A percentile compares a stretch with the other conserved stretches of the same genome.
phyloP scores from a whole-genome alignment of 257 asterid genomes.

The Nicotiana tabacum region DNA sequence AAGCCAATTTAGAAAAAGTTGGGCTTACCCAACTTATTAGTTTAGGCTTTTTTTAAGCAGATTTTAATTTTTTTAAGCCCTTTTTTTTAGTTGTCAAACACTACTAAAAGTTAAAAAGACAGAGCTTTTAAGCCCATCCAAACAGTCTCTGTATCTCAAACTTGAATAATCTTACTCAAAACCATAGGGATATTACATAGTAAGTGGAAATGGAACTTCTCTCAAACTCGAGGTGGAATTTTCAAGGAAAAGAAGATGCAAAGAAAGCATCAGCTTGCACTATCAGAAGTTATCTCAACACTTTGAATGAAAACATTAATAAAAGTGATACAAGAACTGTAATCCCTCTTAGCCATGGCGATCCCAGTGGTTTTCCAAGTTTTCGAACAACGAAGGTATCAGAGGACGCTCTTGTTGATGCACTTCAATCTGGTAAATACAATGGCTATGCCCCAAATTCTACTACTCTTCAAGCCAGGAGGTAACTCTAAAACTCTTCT shows the following conservation, averaged over 20 bases:
- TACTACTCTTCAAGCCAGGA: slow-evolving; percentile 37
- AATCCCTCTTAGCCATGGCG: slow-evolving; percentile 62
- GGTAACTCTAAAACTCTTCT: slow-evolving; percentile 21
- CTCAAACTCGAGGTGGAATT: slow-evolving; percentile 17
- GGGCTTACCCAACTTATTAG: no score
- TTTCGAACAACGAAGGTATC: slow-evolving; percentile 41
- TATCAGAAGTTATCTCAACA: slow-evolving; percentile 6
- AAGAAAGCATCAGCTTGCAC: slow-evolving; percentile 22
- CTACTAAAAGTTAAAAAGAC: no score
- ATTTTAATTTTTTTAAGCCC: no score
- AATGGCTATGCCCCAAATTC: slow-evolving; percentile 43
- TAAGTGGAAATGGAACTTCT: slow-evolving; percentile 8
- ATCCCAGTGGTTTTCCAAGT: slow-evolving; percentile 53
- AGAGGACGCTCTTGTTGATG: slow-evolving; percentile 39
- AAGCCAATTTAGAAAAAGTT: no score
- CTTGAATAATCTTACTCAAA: not conserved
- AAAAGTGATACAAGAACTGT: slow-evolving; percentile 30
- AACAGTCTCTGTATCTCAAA: no score
- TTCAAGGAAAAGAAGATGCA: slow-evolving; percentile 20
- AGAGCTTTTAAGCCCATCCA: no score
- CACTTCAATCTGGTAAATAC: slow-evolving; percentile 42
- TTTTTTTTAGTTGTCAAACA: no score
- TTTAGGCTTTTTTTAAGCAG: no score
- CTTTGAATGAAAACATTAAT: slow-evolving; percentile 22
- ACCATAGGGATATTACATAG: not conserved